Conservation (phyloP, 2,329 filamentous ascomycete genomes). For the Sporothrix brasiliensis region DNA sequence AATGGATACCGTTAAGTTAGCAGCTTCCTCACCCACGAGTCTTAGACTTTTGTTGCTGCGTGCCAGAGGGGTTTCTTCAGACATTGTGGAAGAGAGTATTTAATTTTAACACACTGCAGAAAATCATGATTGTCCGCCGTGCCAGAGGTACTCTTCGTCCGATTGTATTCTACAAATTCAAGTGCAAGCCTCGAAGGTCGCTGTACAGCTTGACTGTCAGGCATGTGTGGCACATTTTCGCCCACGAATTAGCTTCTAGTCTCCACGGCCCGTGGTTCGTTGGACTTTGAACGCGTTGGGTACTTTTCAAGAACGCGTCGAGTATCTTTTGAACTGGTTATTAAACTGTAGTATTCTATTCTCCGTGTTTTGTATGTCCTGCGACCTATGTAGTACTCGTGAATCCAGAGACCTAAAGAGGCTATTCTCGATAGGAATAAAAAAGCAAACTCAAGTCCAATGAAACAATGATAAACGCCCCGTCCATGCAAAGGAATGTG, state of each 20-base stretch:
- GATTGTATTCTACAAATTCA: background rate
- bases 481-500: slow-evolving; percentile 36
- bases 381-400: slow-evolving; percentile 22
- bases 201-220: background rate
- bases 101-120: background rate
- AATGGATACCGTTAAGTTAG: slow-evolving; percentile 6
- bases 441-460: slow-evolving; percentile 6
- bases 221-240: background rate
- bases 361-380: slow-evolving; percentile 11
- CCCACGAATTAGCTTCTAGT: background rate
- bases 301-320: background rate
- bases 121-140: background rate
- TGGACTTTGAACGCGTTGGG: background rate
- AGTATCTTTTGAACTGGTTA: background rate
- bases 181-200: background rate
- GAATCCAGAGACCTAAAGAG: background rate
- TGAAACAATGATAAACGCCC: slow-evolving; percentile 29
- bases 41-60: background rate
- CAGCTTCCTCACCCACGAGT: background rate
- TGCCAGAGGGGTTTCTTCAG: background rate
- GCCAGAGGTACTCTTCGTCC: background rate
- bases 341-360: slow-evolving; percentile 1
- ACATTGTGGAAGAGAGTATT: background rate
- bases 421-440: background rate
- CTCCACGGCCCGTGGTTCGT: background rate